Percentiles rank a stretch among this genome's conserved stretches.
Evolutionary conservation across 441 rosid species (phyloP).

Genomic region (Croton setiger): DNA sequence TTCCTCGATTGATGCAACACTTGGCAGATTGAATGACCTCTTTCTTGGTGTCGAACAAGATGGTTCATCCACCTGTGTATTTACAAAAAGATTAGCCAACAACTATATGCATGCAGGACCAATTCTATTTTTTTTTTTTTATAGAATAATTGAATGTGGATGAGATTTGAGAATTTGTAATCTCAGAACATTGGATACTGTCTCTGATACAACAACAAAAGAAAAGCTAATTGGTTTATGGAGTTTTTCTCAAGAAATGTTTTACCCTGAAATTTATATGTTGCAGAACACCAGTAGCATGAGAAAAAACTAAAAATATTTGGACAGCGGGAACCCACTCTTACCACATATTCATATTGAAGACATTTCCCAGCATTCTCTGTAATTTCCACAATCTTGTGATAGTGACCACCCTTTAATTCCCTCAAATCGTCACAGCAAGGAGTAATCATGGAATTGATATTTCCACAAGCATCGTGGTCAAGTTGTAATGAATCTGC

Average conservation of each 20-base stretch:
- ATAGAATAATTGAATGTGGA: background rate
- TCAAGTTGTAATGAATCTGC: slow-evolving; percentile 93
- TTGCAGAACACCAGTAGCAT: background rate
- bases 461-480: slow-evolving; percentile 73
- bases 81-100: background rate
- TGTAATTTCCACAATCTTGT: slow-evolving; percentile 78
- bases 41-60: slow-evolving; percentile 92
- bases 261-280: background rate
- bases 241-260: background rate
- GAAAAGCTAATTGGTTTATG: too few relatives aligned
- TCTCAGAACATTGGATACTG: too few relatives aligned
- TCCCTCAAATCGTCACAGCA: slow-evolving; percentile 78
- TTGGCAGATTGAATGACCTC: slow-evolving; percentile 76
- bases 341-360: slow-evolving; percentile 77
- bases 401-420: slow-evolving; percentile 78
- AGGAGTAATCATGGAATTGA: slow-evolving; percentile 79
- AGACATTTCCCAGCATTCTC: slow-evolving; percentile 91
- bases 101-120: background rate
- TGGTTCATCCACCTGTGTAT: slow-evolving; percentile 77
- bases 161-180: background rate
- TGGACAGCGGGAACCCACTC: background rate
- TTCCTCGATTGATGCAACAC: slow-evolving; percentile 78
- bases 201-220: too few relatives aligned
- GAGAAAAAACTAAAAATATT: too few relatives aligned
- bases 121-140: background rate